Percentiles rank a stretch among this genome's conserved stretches.
Conservation (phyloP, 768 basidiomycete species). For the Strobilomyces dryophilus region DNA sequence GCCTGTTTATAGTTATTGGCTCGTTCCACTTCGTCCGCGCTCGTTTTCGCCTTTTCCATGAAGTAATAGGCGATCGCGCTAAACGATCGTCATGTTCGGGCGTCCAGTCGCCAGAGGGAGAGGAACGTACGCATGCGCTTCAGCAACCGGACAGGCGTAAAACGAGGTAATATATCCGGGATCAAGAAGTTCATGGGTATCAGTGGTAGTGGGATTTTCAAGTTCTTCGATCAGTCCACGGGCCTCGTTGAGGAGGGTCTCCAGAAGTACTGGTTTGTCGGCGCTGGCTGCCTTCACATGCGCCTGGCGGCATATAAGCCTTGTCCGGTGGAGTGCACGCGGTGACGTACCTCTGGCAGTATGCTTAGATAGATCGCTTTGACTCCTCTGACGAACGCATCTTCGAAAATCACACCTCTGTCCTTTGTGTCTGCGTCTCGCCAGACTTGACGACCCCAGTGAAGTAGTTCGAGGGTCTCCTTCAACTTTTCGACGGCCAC, state of each 20-base stretch:
- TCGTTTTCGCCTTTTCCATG: neutral
- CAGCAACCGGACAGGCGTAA: neutral
- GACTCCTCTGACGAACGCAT: neutral
- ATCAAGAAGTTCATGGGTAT: neutral
- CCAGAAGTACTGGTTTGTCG: neutral
- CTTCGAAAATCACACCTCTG: neutral
- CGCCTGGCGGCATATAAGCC: neutral
- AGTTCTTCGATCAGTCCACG: neutral
- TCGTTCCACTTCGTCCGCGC: neutral
- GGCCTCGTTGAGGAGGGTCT: neutral
- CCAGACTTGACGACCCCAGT: slow-evolving; percentile 5
- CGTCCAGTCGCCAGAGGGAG: too few relatives aligned
- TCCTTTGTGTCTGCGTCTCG: neutral
- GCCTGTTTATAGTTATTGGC: neutral
- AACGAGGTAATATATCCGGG: slow-evolving; percentile 1
- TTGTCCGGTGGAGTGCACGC: neutral
- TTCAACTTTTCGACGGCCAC: neutral
- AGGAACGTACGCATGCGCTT: neutral
- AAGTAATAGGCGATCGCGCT: neutral
- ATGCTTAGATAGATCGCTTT: neutral
- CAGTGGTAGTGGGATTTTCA: neutral
- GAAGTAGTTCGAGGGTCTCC: neutral
- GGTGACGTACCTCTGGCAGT: neutral
- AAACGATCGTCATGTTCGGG: neutral
- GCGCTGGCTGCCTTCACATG: neutral